Conservation (phyloP, 176 grass and related monocot genomes). For the Oryza nivara region DNA sequence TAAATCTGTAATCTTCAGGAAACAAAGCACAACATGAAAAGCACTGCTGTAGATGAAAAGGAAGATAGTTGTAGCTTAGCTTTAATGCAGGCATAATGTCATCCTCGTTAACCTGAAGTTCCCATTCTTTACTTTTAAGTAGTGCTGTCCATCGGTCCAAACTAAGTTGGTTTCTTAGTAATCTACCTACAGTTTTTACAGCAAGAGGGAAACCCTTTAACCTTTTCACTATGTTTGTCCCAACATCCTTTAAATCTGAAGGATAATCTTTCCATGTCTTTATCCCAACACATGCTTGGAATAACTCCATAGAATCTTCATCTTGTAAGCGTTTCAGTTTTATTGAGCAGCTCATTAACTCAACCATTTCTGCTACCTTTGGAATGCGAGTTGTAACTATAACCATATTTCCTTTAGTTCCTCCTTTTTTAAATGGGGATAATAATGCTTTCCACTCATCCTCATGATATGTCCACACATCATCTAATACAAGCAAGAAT, state of each 20-base stretch:
- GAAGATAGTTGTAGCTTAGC: conserved; percentile 42
- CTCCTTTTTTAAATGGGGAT: background rate
- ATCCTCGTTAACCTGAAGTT: background rate
- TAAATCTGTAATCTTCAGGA: conserved; percentile 37
- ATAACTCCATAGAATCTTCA: background rate
- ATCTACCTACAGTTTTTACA: conserved; percentile 21
- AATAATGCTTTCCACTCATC: conserved; percentile 18
- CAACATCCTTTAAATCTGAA: background rate
- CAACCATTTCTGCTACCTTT: background rate
- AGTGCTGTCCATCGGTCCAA: background rate
- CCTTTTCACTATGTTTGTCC: background rate
- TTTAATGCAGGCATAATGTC: conserved; percentile 50
- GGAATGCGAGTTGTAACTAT: conserved; percentile 34
- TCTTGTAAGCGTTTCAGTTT: background rate
- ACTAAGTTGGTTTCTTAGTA: background rate
- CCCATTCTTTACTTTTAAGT: background rate
- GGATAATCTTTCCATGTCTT: background rate
- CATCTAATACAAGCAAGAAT: conserved; percentile 43
- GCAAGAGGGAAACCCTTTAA: conserved; percentile 28
- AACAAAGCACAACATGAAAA: conserved; percentile 38
- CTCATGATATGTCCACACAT: conserved; percentile 23
- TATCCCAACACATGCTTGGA: background rate
- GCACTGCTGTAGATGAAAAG: conserved; percentile 43
- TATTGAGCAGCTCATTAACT: background rate
- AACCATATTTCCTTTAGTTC: conserved; percentile 9